These are phyloP conservation scores for Sabuloglossum arenarium DNA, from an alignment of 495 filamentous ascomycete genomes.

Conservation along the genomic window DNA sequence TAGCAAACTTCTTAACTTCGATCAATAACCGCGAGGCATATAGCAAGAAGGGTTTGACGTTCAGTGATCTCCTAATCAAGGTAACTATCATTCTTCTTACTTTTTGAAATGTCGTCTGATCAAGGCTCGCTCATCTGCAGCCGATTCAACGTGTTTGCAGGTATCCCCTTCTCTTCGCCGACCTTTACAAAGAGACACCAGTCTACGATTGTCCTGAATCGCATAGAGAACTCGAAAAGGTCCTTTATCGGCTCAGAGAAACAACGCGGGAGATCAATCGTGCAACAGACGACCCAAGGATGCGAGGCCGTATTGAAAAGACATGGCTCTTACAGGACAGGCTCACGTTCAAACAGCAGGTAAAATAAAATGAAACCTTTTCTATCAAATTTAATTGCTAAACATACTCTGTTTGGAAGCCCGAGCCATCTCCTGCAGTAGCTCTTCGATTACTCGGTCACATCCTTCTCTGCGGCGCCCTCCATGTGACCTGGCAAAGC, in stretches of 20 bases:
- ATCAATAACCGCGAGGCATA: slow-evolving; percentile 40
- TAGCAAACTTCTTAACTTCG: slow-evolving; percentile 56
- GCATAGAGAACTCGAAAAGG: slow-evolving; percentile 55
- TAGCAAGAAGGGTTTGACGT: slow-evolving; percentile 50
- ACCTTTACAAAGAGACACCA: slow-evolving; percentile 62
- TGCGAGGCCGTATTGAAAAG: slow-evolving; percentile 31
- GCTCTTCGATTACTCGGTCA: slow-evolving; percentile 59
- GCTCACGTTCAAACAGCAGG: slow-evolving; percentile 49
- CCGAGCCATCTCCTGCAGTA: slow-evolving; percentile 13
- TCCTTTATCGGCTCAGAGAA: slow-evolving; percentile 49
- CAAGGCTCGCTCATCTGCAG: slow-evolving; percentile 21
- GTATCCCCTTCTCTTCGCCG: slow-evolving; percentile 73
- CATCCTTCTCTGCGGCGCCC: slow-evolving; percentile 62
- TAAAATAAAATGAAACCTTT: slow-evolving; percentile 16
- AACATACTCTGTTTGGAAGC: not conserved
- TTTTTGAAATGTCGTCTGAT: not conserved
- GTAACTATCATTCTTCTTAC: slow-evolving; percentile 20
- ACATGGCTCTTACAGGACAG: slow-evolving; percentile 65
- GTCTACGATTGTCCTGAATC: slow-evolving; percentile 65
- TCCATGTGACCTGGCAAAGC: slow-evolving; percentile 68
- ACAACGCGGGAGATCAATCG: slow-evolving; percentile 56
- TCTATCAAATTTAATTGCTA: not conserved
- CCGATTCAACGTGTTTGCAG: slow-evolving; percentile 86
- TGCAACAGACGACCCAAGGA: slow-evolving; percentile 31
- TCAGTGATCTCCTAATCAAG: slow-evolving; percentile 83